Evolutionary conservation across 306 rosid genomes (phyloP).

Genomic region (Argentina anserina): DNA sequence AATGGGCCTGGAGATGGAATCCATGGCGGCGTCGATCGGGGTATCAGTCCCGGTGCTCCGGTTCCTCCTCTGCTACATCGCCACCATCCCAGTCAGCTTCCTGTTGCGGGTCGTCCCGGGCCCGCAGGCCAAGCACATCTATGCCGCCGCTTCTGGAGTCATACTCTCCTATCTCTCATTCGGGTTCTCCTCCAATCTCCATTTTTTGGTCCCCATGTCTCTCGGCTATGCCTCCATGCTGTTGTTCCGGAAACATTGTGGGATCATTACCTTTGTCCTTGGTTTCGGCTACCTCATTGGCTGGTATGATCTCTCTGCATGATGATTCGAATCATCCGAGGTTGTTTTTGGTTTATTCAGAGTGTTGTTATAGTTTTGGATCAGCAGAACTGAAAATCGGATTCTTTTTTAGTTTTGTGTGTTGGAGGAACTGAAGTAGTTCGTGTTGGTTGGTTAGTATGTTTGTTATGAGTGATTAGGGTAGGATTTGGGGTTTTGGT

Average conservation of each 20-base stretch:
- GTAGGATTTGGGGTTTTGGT: neutral
- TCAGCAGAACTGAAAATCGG: neutral
- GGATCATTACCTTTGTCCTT: constrained; percentile 63
- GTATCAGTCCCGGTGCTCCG: constrained; percentile 80
- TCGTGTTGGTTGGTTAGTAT: neutral
- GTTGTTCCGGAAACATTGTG: constrained; percentile 60
- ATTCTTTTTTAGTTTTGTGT: neutral
- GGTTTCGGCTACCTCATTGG: constrained; percentile 90
- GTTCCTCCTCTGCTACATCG: constrained; percentile 78
- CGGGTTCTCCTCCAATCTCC: constrained; percentile 88
- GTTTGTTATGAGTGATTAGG: neutral
- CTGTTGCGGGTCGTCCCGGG: constrained; percentile 70
- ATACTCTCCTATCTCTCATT: constrained; percentile 76
- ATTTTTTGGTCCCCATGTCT: constrained; percentile 67
- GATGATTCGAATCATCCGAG: too few relatives aligned
- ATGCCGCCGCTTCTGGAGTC: constrained; percentile 63
- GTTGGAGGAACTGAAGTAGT: neutral
- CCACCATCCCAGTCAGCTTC: constrained; percentile 78
- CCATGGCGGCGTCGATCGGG: constrained; percentile 83
- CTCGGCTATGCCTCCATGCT: constrained; percentile 85
- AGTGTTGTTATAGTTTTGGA: neutral
- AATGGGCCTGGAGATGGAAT: constrained; percentile 75
- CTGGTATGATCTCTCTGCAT: constrained; percentile 48
- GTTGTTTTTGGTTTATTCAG: neutral
- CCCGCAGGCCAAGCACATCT: constrained; percentile 59